Evolutionary conservation across 192 early-diverging fungal species (phyloP).

Genomic region (Powellomyces hirtus): DNA sequence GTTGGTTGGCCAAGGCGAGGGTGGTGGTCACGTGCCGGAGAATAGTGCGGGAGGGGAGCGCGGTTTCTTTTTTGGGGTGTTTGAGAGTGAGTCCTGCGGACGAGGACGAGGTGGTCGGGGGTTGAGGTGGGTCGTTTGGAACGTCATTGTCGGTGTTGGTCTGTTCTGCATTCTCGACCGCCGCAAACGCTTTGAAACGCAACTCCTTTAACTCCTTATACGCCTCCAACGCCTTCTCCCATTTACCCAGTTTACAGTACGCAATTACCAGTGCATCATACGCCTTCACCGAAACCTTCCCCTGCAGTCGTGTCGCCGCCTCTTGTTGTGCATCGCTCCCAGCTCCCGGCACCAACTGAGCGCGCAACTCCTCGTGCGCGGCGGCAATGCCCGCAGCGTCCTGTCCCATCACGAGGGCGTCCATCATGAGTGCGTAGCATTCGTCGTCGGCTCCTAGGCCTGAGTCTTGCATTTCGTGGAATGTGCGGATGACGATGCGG

Average conservation of each 20-base stretch:
- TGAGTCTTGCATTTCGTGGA: not conserved
- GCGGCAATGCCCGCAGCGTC: not conserved
- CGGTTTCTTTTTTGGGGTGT: not conserved
- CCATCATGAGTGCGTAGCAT: not conserved
- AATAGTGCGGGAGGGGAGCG: not conserved
- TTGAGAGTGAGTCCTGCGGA: too few relatives aligned
- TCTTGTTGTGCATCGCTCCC: too few relatives aligned
- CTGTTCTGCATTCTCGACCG: too few relatives aligned
- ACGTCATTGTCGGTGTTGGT: too few relatives aligned
- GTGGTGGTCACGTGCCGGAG: slow-evolving; percentile 2
- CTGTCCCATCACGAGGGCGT: not conserved
- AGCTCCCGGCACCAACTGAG: not conserved
- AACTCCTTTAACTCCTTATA: slow-evolving; percentile 5
- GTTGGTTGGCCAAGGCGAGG: not conserved
- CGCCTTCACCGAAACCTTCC: not conserved
- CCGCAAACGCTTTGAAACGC: not conserved
- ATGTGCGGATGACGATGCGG: not conserved
- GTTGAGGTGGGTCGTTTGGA: too few relatives aligned
- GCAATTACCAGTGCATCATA: slow-evolving; percentile 7
- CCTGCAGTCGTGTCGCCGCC: too few relatives aligned
- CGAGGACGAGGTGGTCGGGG: too few relatives aligned
- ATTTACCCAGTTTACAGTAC: not conserved
- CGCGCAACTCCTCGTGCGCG: not conserved
- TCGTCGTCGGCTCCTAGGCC: not conserved
- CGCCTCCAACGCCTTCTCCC: not conserved